Percentiles rank a stretch among this genome's conserved stretches.
Conservation (phyloP, 179 eudicot species). For the Beta corolliflora region DNA sequence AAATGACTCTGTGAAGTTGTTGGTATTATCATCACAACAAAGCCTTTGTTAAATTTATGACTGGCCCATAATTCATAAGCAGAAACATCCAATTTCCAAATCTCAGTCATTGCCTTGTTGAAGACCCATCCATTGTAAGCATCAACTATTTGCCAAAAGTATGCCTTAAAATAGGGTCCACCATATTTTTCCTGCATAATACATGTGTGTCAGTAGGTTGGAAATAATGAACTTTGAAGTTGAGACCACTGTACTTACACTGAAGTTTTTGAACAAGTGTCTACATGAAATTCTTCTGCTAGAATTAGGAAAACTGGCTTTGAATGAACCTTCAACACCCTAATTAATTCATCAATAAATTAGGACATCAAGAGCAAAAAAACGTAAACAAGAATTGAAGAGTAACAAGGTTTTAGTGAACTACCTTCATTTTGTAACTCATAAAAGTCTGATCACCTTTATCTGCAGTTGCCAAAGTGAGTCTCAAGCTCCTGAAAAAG, state of each 20-base stretch:
- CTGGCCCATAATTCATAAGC: too few relatives aligned
- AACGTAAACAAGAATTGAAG: background rate
- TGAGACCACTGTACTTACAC: background rate
- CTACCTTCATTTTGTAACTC: background rate
- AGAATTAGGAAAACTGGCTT: background rate
- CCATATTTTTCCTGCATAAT: background rate
- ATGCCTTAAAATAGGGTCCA: background rate
- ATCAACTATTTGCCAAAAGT: background rate
- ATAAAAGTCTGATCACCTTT: too few relatives aligned
- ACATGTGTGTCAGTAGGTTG: too few relatives aligned
- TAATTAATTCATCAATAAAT: background rate
- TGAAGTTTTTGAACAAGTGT: too few relatives aligned
- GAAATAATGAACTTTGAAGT: background rate
- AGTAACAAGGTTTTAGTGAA: background rate
- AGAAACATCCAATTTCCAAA: background rate
- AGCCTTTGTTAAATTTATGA: too few relatives aligned
- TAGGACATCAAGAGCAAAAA: too few relatives aligned
- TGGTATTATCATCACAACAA: too few relatives aligned
- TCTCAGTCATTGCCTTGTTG: background rate
- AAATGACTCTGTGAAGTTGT: too few relatives aligned
- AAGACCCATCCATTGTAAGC: background rate
- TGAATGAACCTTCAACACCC: background rate
- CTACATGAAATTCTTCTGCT: background rate
- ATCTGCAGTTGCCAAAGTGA: too few relatives aligned
- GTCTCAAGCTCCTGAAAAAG: too few relatives aligned